Base-by-base conservation (phyloP, 1,139 yeast genomes). In the Scheffersomyces lignicola region DNA sequence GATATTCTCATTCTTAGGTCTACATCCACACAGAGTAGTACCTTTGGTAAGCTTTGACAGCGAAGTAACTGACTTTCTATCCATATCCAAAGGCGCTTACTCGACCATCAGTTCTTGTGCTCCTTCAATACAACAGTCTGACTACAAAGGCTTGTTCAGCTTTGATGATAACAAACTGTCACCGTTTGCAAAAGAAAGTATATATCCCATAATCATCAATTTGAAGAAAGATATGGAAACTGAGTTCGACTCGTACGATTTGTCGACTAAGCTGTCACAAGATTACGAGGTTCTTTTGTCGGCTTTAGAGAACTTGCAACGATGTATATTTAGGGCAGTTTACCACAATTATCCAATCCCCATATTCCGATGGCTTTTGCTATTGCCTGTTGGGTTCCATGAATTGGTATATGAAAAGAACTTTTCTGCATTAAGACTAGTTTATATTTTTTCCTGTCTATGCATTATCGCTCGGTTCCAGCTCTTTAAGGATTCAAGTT, bases 1-100 rank as follows among this genome's bases (percentile, higher is more conserved):
- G 5, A 43, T 59, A 17, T 60, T 49, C 40, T 45, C 62, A 2
- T 62, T 51, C 33, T 39, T 65, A 11, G 60, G 62, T 3, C 39
- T 64, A 2, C 67, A 63, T 39, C 66, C 69, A 1, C 55, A 54
- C 38, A 46, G 44, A 27, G 36, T 60, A 11, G 40, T 57, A 11
- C 66, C 68, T 1, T 41, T 65, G 18, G 47, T 65, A 1, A 43
- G 47, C 12, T 56, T 51, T 34, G 57, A 54, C 23, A 11, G 16
- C 13, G 48, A 43, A 11, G 26, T 11, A 23, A 33, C 53, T 1
- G 62, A 56, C 35, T 44, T 48, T 14, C 30, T 62, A 2, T 48
- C 56, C 2, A 37, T 56, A 7, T 35, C 55, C 12, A 40, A 33
- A 11, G 58, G 61, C 1, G 47, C 56, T 26, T 39, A 45, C 29